A percentile compares a stretch with the other conserved stretches of the same genome.
phyloP scores from a whole-genome alignment of 345 rosid genomes.

The Pelargonium nanum region DNA sequence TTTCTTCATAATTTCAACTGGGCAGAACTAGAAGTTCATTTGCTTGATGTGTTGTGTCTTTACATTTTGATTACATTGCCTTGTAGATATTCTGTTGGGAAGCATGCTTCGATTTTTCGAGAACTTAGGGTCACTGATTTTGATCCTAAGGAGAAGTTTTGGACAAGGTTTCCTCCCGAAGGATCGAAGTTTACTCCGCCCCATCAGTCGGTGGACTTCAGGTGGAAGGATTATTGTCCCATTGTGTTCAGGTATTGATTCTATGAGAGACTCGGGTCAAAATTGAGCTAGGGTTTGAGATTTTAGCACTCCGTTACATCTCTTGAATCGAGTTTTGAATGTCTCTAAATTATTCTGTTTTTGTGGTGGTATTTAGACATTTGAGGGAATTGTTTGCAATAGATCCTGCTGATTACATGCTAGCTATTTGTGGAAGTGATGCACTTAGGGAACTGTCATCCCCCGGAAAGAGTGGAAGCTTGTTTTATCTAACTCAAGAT shows the following conservation, averaged over 20 bases:
- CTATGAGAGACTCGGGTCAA: too few relatives aligned
- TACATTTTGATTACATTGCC: background rate
- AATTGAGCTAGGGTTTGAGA: background rate
- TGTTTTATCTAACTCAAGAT: constrained; percentile 93
- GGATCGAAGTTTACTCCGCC: constrained; percentile 94
- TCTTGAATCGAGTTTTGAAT: background rate
- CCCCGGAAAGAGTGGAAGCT: constrained; percentile 98
- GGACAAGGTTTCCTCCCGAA: constrained; percentile 91
- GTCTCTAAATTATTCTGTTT: background rate
- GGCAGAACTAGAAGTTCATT: constrained; percentile 5
- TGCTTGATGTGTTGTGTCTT: background rate
- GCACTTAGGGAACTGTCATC: constrained; percentile 94
- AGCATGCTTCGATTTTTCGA: constrained; percentile 50
- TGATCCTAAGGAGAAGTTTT: constrained; percentile 92
- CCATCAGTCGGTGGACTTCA: constrained; percentile 76
- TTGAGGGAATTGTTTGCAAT: constrained; percentile 76
- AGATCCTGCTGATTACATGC: constrained; percentile 95
- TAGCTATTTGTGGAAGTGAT: constrained; percentile 89
- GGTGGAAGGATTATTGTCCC: constrained; percentile 99
- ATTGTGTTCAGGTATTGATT: constrained; percentile 65
- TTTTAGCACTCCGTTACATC: background rate
- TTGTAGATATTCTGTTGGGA: constrained; percentile 76
- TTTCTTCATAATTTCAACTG: too few relatives aligned
- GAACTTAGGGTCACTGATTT: constrained; percentile 60
- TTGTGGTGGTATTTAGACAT: constrained; percentile 30